A percentile compares a stretch with the other conserved stretches of the same genome.
phyloP scores from a whole-genome alignment of 345 rosid species.

The Syzygium aqueum region DNA sequence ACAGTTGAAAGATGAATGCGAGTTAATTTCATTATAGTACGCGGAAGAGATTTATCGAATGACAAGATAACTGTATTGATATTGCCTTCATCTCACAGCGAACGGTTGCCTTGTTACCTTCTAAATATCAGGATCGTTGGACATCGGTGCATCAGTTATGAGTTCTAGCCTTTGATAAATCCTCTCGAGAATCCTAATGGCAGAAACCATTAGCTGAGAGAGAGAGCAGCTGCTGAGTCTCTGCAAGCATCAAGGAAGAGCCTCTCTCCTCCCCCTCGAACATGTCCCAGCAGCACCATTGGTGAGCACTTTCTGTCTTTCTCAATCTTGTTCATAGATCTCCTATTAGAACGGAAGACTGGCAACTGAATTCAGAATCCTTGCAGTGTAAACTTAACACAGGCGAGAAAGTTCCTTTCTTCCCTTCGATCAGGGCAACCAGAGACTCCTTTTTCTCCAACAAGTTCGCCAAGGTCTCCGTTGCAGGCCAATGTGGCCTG shows the following conservation, averaged over 20 bases:
- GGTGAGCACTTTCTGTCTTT: too few species aligned
- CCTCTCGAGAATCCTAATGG: too few species aligned
- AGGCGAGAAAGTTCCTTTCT: too few species aligned
- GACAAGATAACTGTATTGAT: not conserved
- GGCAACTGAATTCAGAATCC: too few species aligned
- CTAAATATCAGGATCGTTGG: too few species aligned
- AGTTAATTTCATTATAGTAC: not conserved
- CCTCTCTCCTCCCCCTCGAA: not conserved
- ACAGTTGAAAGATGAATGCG: not conserved
- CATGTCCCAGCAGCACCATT: not conserved
- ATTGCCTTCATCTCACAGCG: not conserved
- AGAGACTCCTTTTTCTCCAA: slow-evolving; percentile 37
- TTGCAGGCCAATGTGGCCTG: slow-evolving; percentile 81
- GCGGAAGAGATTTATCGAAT: not conserved
- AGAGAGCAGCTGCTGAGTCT: not conserved
- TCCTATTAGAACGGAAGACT: too few species aligned
- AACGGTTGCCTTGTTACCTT: too few species aligned
- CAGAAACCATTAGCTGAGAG: not conserved
- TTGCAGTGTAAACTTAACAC: too few species aligned
- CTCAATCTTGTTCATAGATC: too few species aligned
- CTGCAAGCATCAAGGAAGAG: not conserved
- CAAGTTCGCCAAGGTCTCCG: slow-evolving; percentile 68
- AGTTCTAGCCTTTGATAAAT: too few species aligned
- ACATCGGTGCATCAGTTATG: too few species aligned
- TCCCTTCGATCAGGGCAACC: not conserved